Base-by-base conservation (phyloP, 148 eudicot species). In the Camellia granthamiana region DNA sequence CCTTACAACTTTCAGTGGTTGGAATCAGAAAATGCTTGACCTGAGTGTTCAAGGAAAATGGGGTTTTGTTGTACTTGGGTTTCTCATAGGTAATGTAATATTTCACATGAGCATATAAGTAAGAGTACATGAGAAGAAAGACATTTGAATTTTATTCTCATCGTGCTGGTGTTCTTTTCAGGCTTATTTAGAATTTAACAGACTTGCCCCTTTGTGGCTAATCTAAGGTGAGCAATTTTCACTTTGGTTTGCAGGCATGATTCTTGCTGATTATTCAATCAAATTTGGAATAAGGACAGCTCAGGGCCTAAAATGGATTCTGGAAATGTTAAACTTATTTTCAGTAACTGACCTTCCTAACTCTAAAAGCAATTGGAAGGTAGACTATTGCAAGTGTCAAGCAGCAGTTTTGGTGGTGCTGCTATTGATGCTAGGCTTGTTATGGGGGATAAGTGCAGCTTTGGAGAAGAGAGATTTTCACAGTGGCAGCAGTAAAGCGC, bases 11-110 rank as follows among this genome's bases (percentile, higher is more conserved):
- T 92, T 94, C 78, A 96, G 98, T 68, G 98, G 99, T 72, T 96
- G 98, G 99, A 96, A 93, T 83, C 97, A 93, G 80, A 88, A 87
- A 84, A 92, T 96, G 97, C 92, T 96, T 6, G 93, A 96, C 69
- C 98, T 96, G 79, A 90, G 97, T 82, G 91, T 86, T 72, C 61
- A 88, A 19, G 98, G 95, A 77, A 89, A 81, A 49, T 96, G 99
- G 99, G 88, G 83, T 49, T 91, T 89, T 79, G 82, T 91, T 13
- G 76, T 89, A 56, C 89, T 92, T 10, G 98, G 98, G 41, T 83
- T 84, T 90, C 6, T 88, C 41, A 2, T 89, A 88, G 95, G 99
- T 96, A 89, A 81, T 6, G 12, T 65, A 10, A 38, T 38, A 70
- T 68, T 69, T 54, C 23, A 15, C 79, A 58, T 71, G 43, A 59